Percentiles rank a stretch among this genome's conserved stretches.
Conservation (phyloP, 805 yeast genomes). For the Yarrowia yakushimensis region DNA sequence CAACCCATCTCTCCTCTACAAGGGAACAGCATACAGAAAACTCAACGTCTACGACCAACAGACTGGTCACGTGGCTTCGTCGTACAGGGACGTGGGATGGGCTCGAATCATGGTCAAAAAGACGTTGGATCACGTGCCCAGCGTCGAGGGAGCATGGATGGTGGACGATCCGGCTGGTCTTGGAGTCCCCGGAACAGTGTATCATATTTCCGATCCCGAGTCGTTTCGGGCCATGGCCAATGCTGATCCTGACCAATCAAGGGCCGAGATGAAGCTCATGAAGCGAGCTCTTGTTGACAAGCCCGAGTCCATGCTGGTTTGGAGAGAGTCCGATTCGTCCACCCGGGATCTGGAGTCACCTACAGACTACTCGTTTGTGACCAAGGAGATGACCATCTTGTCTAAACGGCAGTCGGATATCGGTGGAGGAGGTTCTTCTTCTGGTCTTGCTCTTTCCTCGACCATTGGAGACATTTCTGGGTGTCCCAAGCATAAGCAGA, state of each 20-base stretch:
- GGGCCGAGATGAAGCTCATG: conserved; percentile 26
- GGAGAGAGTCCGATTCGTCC: conserved; percentile 9
- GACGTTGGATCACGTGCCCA: conserved; percentile 26
- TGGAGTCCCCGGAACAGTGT: conserved; percentile 35
- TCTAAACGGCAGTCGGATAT: conserved; percentile 27
- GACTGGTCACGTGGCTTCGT: conserved; percentile 25
- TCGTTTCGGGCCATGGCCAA: conserved; percentile 21
- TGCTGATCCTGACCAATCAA: conserved; percentile 22
- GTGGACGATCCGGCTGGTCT: conserved; percentile 36
- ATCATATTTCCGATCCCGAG: conserved; percentile 31
- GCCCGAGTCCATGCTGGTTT: conserved; percentile 28
- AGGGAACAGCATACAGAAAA: conserved; percentile 35
- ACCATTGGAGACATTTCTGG: conserved; percentile 37
- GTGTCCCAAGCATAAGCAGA: conserved; percentile 36
- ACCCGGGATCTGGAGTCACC: background rate
- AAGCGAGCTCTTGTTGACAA: conserved; percentile 16
- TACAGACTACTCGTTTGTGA: conserved; percentile 15
- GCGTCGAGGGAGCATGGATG: conserved; percentile 35
- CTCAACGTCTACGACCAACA: conserved; percentile 26
- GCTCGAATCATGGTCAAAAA: conserved; percentile 34
- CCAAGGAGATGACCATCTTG: conserved; percentile 15
- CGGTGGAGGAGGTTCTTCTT: conserved; percentile 32
- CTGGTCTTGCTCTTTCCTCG: conserved; percentile 32
- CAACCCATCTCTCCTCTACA: conserved; percentile 27
- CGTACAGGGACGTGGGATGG: conserved; percentile 36